Percentiles rank a stretch among this genome's conserved stretches.
These are phyloP conservation scores for Penicillium brasilianum DNA, from an alignment of 2,329 filamentous ascomycete genomes.

Conservation along the genomic window DNA sequence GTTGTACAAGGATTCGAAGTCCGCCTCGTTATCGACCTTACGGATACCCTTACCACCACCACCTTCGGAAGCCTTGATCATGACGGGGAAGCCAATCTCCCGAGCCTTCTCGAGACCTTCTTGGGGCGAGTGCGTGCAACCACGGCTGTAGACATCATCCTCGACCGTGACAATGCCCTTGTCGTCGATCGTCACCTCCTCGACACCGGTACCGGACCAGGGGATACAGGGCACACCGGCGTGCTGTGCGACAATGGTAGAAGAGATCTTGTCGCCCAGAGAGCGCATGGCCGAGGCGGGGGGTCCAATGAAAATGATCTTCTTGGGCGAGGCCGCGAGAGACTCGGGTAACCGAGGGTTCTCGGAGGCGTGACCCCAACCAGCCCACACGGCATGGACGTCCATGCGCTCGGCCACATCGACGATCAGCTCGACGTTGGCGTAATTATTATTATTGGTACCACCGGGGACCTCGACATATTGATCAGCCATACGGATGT, in stretches of 20 bases:
- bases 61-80: slow-evolving; percentile 99
- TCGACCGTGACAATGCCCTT: slow-evolving; percentile 90
- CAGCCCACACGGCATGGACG: slow-evolving; percentile 98
- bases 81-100: slow-evolving; percentile 96
- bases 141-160: slow-evolving; percentile 83
- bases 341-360: slow-evolving; percentile 98
- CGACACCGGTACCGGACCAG: slow-evolving; percentile 96
- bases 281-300: slow-evolving; percentile 98
- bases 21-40: slow-evolving; percentile 84
- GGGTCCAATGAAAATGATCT: slow-evolving; percentile 98
- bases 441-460: slow-evolving; percentile 99
- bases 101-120: slow-evolving; percentile 86
- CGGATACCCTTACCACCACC: slow-evolving; percentile 99
- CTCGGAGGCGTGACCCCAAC: slow-evolving; percentile 98
- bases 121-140: slow-evolving; percentile 86
- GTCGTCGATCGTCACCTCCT: slow-evolving; percentile 76
- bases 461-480: slow-evolving; percentile 98
- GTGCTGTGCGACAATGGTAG: slow-evolving; percentile 98
- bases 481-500: slow-evolving; percentile 99
- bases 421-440: slow-evolving; percentile 98
- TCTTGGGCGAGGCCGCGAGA: slow-evolving; percentile 92
- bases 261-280: slow-evolving; percentile 98
- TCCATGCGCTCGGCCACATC: slow-evolving; percentile 98
- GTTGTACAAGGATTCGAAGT: slow-evolving; percentile 87
- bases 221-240: slow-evolving; percentile 95